These are phyloP conservation scores for Fusarium sp. DNA, from an alignment of 2,329 filamentous ascomycete genomes.

Conservation along the genomic window DNA sequence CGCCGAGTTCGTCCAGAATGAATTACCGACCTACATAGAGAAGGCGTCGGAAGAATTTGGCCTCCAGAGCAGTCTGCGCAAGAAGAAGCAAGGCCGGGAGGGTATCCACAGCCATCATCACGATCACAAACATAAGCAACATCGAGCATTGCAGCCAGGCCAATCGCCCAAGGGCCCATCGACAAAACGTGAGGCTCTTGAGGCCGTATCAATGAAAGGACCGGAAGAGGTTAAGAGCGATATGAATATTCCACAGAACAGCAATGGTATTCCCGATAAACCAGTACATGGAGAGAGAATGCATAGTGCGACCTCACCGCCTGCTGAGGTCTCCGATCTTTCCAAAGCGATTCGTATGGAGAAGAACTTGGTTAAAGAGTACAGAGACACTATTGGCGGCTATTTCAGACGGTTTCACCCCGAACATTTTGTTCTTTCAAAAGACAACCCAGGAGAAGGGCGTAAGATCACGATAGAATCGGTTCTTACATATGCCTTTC, in stretches of 20 bases:
- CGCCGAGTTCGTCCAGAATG: constrained; percentile 83
- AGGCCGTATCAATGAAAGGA: constrained; percentile 59
- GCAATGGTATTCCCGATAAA: constrained; percentile 48
- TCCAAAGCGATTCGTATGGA: constrained; percentile 74
- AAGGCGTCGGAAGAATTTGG: constrained; percentile 79
- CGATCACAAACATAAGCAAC: constrained; percentile 34
- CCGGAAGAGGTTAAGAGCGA: constrained; percentile 56
- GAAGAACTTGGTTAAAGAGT: constrained; percentile 74
- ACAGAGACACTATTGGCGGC: constrained; percentile 86
- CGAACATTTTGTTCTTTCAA: constrained; percentile 69
- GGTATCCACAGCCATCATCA: constrained; percentile 29
- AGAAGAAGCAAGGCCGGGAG: constrained; percentile 48
- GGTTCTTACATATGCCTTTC: constrained; percentile 89
- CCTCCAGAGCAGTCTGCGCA: constrained; percentile 76
- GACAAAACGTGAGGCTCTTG: constrained; percentile 43
- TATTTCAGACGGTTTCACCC: constrained; percentile 94
- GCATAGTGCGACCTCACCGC: constrained; percentile 54
- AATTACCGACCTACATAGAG: constrained; percentile 89
- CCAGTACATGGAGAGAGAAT: constrained; percentile 51
- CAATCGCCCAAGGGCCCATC: constrained; percentile 23
- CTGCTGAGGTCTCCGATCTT: constrained; percentile 62
- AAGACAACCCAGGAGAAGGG: constrained; percentile 44
- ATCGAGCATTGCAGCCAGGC: constrained; percentile 10
- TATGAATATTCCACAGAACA: constrained; percentile 48
- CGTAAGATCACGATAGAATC: constrained; percentile 72